Evolutionary conservation across 2,329 filamentous ascomycete species (phyloP), one percentile per base, ranked within the genome.

Genomic region (Colletotrichum spinosum): DNA sequence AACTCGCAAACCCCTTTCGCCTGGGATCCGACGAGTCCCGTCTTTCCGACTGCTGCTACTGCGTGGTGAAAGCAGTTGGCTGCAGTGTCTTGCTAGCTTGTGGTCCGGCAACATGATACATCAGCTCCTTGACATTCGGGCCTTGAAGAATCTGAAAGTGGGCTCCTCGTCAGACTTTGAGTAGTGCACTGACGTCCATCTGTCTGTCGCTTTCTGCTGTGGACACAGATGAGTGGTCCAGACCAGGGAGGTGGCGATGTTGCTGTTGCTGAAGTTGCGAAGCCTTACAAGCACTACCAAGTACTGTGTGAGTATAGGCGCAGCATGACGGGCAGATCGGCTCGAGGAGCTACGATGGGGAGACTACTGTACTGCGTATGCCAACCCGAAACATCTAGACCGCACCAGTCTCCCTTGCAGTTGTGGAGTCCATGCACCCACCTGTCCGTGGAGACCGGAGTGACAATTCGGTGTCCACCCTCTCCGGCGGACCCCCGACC

Each of bases 201-300:
- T n/a, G 48, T 44, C 38, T 42, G 50, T 55, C 55, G 17, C 33
- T 39, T 25, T 25, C 25, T 25, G 25, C 25, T 42, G 37, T 63
- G 4, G 12, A 25, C 55, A 44, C 44, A 60, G 51, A 65, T 55
- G 56, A 60, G 44, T 38, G 46, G 49, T 33, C 34, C 55, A 60
- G 41, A 33, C 44, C 44, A 55, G 55, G 60, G 56, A 39, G 45
- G 61, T 65, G 56, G 56, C 57, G 56, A 61, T 52, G 61, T 56
- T 55, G 56, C 48, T 34, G 34, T 13, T 13, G 8, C 55, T 62
- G 48, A 35, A 50, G 42, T 57, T 5, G 9, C 11, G 17, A 39
- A 38, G 35, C 15, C 38, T 46, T 12, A 41, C 41, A 48, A 39
- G 41, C 62, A 52, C 13, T 50, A 38, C 45, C 33, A 12, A 15